Base-by-base conservation (phyloP, 306 rosid genomes). In the peach (Prunus persica) region DNA sequence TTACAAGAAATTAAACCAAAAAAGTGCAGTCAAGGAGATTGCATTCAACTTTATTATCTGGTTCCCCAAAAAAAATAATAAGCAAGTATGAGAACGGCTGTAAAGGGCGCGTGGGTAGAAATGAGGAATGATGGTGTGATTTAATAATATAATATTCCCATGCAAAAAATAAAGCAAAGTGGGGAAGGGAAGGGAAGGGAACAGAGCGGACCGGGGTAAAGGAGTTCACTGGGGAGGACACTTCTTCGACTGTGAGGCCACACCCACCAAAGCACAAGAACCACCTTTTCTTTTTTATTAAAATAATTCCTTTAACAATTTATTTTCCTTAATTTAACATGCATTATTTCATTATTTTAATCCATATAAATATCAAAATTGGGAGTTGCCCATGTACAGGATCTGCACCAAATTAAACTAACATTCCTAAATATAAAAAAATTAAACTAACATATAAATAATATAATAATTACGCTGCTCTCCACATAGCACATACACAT, bases 201-300 rank as follows among this genome's bases (percentile, higher is more conserved):
- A 75, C 82, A 86, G 77, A 70, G 82, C 74, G 69, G 83, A 82
- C 89, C 84, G 62, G 69, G 67, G 81, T 65, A 85, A 80, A 89
- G 86, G 87, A 74, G 15, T 61, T 80, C 79, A 63, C 72, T 74
- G 73, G 86, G 90, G 84, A 80, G 91, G 87, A 61, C 77, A 61
- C 69, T 60, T 19, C 69, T 60, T 28, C 19, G 60, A 73, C 77
- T 46, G 56, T 72, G 67, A 50, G 67, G 49, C 49, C 69, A 34
- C 64, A 12, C 51, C 75, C 81, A 67, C 68, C 80, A 76, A 68
- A 69, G 63, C 64, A 77, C 81, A 77, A 77, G 81, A 78, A 78
- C 65, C 0, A 64, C 57, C 77, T 78, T 78, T 71, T 38, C 72
- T 64, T 78, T 78, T 67, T 78, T 16, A 57, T 27, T 22, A 19